phyloP scores from a whole-genome alignment of 2,329 filamentous ascomycete genomes.

The Colletotrichum musae region DNA sequence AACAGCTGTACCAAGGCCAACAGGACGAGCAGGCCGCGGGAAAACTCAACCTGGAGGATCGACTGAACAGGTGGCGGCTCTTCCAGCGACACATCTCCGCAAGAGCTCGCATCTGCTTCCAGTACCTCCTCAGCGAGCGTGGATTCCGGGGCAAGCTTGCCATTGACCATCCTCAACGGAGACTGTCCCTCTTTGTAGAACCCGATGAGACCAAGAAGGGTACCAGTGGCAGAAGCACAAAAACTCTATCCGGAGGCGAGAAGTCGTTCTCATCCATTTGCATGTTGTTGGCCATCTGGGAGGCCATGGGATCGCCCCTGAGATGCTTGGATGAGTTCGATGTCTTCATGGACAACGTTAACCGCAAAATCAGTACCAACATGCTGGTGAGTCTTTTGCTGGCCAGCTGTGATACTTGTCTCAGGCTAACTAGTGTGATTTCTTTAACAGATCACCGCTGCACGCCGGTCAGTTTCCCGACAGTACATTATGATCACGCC shows the following conservation, averaged over 20 bases:
- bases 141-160: constrained; percentile 87
- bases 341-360: constrained; percentile 99
- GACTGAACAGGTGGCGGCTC: constrained; percentile 81
- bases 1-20: constrained; percentile 57
- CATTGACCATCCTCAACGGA: constrained; percentile 81
- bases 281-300: constrained; percentile 92
- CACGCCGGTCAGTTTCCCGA: constrained; percentile 86
- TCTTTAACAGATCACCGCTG: constrained; percentile 78
- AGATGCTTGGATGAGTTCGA: constrained; percentile 98
- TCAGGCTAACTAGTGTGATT: background rate
- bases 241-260: constrained; percentile 94
- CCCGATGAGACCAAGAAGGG: constrained; percentile 78
- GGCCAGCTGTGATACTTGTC: constrained; percentile 54
- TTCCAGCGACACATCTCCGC: constrained; percentile 90
- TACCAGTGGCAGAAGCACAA: constrained; percentile 83
- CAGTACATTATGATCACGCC: constrained; percentile 98
- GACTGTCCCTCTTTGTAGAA: constrained; percentile 83
- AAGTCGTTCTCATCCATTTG: constrained; percentile 99
- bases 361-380: constrained; percentile 91
- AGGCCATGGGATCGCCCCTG: constrained; percentile 96
- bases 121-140: constrained; percentile 89
- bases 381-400: constrained; percentile 78
- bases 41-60: constrained; percentile 74
- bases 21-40: constrained; percentile 60
- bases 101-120: constrained; percentile 88